Base-by-base conservation (phyloP, 495 filamentous ascomycete genomes). In the Chaetomium fimeti region DNA sequence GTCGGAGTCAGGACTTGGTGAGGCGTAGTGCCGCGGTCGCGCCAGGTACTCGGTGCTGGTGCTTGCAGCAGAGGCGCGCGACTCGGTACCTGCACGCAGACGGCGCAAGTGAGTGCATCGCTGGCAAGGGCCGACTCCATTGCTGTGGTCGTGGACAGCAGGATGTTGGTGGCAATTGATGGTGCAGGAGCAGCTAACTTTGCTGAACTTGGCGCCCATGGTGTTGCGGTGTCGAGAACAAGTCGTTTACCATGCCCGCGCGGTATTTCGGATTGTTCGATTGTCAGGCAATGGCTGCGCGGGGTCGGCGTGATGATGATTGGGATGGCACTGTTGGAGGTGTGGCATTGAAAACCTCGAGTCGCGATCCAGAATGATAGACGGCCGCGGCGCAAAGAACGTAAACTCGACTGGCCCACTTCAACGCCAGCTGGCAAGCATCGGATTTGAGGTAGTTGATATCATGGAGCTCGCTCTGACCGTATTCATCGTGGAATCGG, bases 111-210 rank as follows among this genome's bases (percentile, higher is more conserved):
- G 27, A 5, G 18, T 20, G 51, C 51, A 54, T 5, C 51, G 51
- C 15, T 27, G 51, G 18, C 51, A 54, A 2, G 29, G 27, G 20
- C 27, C 27, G 51, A 5, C 27, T 18, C 16, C 51, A 8, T 18
- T 13, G 27, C 22, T 11, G 27, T 54, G 51, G 27, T 54, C 51
- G 16, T 54, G 51, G 13, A 54, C 18, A 16, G 20, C 25, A n/a
- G 4, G 27, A 11, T 16, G 51, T 27, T 13, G 51, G 27, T 32
- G 29, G 27, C 51, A 54, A 13, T 29, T 32, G 25, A 54, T 54
- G 5, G 51, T 54, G 27, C 51, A 54, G 15, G 51, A 29, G 51
- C 51, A 54, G 51, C 51, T 54, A 32, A 54, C 51, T 27, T 54
- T 54, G 27, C 51, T 54, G 51, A 54, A 32, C 18, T 16, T 32